phyloP scores from a whole-genome alignment of 2,329 filamentous ascomycete species.

The Byssochlamys sp. region DNA sequence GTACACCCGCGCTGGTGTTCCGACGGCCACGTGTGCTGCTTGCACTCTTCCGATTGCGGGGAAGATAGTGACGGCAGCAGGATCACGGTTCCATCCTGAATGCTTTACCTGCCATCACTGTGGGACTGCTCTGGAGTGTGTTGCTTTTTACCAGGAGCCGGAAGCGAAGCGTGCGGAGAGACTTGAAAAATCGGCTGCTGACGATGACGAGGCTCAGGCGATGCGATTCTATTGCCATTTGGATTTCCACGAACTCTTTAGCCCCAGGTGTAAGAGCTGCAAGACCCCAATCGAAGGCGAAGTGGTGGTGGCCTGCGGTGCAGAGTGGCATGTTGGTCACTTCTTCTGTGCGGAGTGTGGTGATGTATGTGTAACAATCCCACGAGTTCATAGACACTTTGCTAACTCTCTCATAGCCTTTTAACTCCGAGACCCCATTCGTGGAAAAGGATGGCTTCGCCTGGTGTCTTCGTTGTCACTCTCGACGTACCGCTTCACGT shows the following conservation, averaged over 20 bases:
- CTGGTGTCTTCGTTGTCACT: conserved; percentile 91
- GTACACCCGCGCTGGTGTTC: conserved; percentile 40
- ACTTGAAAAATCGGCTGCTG: conserved; percentile 54
- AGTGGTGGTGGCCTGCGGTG: conserved; percentile 82
- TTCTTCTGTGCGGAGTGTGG: conserved; percentile 99
- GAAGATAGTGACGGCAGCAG: conserved; percentile 74
- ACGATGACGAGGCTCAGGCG: conserved; percentile 53
- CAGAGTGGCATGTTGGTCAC: conserved; percentile 94
- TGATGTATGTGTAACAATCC: conserved; percentile 44
- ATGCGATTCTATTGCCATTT: conserved; percentile 91
- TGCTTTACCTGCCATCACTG: conserved; percentile 89
- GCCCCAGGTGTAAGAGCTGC: conserved; percentile 88
- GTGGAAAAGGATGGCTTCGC: conserved; percentile 97
- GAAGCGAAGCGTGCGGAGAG: conserved; percentile 60
- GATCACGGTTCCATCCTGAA: conserved; percentile 77
- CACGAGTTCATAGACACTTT: neutral
- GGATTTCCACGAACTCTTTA: conserved; percentile 95
- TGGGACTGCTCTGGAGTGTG: conserved; percentile 77
- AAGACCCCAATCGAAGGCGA: conserved; percentile 93
- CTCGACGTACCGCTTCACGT: conserved; percentile 78
- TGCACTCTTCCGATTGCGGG: conserved; percentile 80
- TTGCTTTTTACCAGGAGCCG: conserved; percentile 93
- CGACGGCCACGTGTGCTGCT: conserved; percentile 69
- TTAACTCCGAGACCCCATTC: conserved; percentile 60
- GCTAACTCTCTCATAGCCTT: conserved; percentile 37